Base-by-base conservation (phyloP, 1,284 basidiomycete genomes). In the Leccinum griseonigrum region DNA sequence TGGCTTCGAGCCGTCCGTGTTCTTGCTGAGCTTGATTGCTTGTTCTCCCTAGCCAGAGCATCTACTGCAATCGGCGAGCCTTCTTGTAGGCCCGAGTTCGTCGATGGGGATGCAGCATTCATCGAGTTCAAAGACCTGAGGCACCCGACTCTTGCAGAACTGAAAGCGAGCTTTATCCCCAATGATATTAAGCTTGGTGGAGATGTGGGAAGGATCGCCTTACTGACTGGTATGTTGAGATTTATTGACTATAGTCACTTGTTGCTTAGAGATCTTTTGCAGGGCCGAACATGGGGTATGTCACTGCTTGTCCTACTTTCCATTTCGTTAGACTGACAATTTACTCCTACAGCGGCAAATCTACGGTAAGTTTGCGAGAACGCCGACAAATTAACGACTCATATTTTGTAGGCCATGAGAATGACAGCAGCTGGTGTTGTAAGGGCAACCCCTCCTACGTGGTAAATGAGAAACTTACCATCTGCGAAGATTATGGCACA, bases 381-480 rank as follows among this genome's bases (percentile, higher is more conserved):
- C 22, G 7, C 1, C 14, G 51, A 18, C 55, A 43, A 59, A 57
- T 46, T 38, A 56, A 58, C 28, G 13, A 60, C 57, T 61, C 14
- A 60, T 53, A 26, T 36, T 62, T 61, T 50, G 60, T 28, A 91
- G 89, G 85, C 85, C 7, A 92, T 98, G 85, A 88, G 97, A 56
- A 99, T 98, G 92, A 97, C 96, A n/a, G 95, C 95, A 4, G 87
- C 91, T 0, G 96, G 92, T 32, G 88, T 97, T 63, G 87, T 89
- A 71, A 59, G 85, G 73, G 43, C 31, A n/a, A 29, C 3, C 56
- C 51, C 31, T 29, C 16, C 0, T 1, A 11, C 13, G 8, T 18
- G 34, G 16, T 54, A 48, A 28, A 40, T 57, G 48, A 59, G 29
- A 57, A 38, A 36, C 64, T 65, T 46, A 67, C 5, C 5, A n/a